Percentiles rank a stretch among this genome's conserved stretches.
phyloP scores from a whole-genome alignment of 345 rosid species.

The Cardiospermum halicacabum region DNA sequence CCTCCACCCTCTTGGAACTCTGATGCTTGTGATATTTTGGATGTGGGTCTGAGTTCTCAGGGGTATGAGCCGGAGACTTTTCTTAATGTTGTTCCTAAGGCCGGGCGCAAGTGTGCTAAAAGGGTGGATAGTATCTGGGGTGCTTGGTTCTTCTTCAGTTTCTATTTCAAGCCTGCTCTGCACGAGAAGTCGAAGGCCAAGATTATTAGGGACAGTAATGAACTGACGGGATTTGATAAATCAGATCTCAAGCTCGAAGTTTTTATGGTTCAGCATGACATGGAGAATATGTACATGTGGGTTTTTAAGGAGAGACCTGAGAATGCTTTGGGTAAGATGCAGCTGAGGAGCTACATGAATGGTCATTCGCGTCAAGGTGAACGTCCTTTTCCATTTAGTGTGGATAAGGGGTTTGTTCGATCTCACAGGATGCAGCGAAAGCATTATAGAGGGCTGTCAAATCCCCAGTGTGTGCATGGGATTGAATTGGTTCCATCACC shows the following conservation, averaged over 20 bases:
- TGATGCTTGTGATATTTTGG: slow-evolving; percentile 71
- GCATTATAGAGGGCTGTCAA: slow-evolving; percentile 93
- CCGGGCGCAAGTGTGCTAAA: slow-evolving; percentile 65
- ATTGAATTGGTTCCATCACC: slow-evolving; percentile 76
- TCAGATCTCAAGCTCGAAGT: slow-evolving; percentile 80
- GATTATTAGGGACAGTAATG: slow-evolving; percentile 62
- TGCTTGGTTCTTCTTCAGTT: slow-evolving; percentile 96
- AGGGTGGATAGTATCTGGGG: slow-evolving; percentile 94
- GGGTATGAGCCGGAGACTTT: slow-evolving; percentile 66
- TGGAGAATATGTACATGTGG: slow-evolving; percentile 99
- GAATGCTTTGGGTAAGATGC: slow-evolving; percentile 98
- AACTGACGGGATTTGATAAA: slow-evolving; percentile 77
- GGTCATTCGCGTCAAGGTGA: slow-evolving; percentile 99
- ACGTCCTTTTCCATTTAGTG: slow-evolving; percentile 81
- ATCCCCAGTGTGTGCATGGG: slow-evolving; percentile 95
- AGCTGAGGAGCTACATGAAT: slow-evolving; percentile 93
- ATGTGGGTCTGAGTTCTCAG: slow-evolving; percentile 75
- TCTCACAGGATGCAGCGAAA: slow-evolving; percentile 99
- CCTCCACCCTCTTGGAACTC: slow-evolving; percentile 55
- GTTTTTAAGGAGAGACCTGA: slow-evolving; percentile 95
- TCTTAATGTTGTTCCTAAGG: slow-evolving; percentile 56
- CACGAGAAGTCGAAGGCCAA: slow-evolving; percentile 86
- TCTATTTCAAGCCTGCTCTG: slow-evolving; percentile 84
- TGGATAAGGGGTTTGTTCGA: slow-evolving; percentile 90
- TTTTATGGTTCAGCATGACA: slow-evolving; percentile 94